Evolutionary conservation across 2,329 filamentous ascomycete species (phyloP), one percentile per base, ranked within the genome.

Genomic region (Fusarium oligoseptatum): DNA sequence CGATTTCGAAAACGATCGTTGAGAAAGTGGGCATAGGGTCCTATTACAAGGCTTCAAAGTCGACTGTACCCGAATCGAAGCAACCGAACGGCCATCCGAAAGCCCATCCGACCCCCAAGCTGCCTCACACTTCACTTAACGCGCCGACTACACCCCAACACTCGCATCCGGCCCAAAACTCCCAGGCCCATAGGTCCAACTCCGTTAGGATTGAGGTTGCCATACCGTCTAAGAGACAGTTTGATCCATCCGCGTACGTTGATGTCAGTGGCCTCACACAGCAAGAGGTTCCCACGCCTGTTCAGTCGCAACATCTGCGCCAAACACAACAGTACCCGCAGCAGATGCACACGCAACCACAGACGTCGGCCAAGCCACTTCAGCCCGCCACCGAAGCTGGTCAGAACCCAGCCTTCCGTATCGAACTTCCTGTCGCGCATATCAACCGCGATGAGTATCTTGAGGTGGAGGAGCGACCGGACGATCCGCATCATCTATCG

Each of bases 371-470:
- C 12, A 60, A 76, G 14, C 61, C 27, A 22, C 43, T 48, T 17
- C 52, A 67, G 10, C 29, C 58, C 17, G 11, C 57, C 7, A 15
- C 50, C 6, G 73, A 77, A n/a, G 58, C 56, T 20, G 66, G 52
- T 0, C 78, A 77, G 50, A 78, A 70, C 50, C 57, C 66, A 9
- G 75, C 74, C 1, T 85, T 90, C 58, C 83, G 83, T 22, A 86
- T 90, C n/a, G 88, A 90, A 72, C 79, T 91, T 12, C 80, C 82
- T 1, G 78, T 80, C 2, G 78, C 82, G 2, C 82, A 76, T 14
- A 86, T 90, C 69, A 87, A 88, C 68, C 87, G 84, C 65, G 84
- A 86, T n/a, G 88, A 91, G 57, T 91, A 88, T 70, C 71, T 86
- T 3, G 84, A 87, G 14, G 83, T 89, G 4, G 79, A 84, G 3